Base-by-base conservation (phyloP, 208 protist species). In the Vickermania ingenoplastis region DNA sequence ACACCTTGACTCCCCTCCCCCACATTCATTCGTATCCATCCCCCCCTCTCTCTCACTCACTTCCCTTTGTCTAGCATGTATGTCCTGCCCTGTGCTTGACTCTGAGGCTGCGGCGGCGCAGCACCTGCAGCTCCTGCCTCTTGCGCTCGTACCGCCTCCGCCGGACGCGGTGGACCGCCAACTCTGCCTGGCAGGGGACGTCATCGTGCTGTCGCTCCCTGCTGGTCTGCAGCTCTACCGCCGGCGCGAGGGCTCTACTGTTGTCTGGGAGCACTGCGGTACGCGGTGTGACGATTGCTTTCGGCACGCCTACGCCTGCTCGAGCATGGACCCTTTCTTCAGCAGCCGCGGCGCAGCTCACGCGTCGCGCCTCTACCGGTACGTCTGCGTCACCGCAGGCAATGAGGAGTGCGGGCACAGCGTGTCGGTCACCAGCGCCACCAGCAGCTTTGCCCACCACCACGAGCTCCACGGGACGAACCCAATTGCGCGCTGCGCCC, bases 391-490 rank as follows among this genome's bases (percentile, higher is more conserved):
- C 7, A 21, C 50, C 24, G 50, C 50, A 28, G 50, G 50, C 50
- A 17, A 28, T 7, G 50, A 54, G 13, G 24, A 26, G 21, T 28
- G 21, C 50, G 24, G 21, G n/a, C 50, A 54, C 50, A 54, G 50
- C 50, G 24, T 54, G 21, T 54, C n/a, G 7, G 50, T 54, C 23
- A 11, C 7, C 50, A 54, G 50, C 23, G 7, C n/a, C 13, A 7
- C 21, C 50, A 26, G 21, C 7, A 17, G 7, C 50, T 54, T 54
- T 54, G 21, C 7, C 7, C 5, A 28, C 21, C 50, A 26, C 22
- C 50, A 54, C 24, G 50, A 54, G 22, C 50, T 54, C 23, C 50
- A 54, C 50, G 50, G 24, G 7, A 54, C 21, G 24, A 5, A 26
- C 50, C 50, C 11, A 28, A 26, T 54, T 25, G n/a, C 23, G 11